Evolutionary conservation across 495 filamentous ascomycete species (phyloP).

Genomic region (Neurospora cerealis): DNA sequence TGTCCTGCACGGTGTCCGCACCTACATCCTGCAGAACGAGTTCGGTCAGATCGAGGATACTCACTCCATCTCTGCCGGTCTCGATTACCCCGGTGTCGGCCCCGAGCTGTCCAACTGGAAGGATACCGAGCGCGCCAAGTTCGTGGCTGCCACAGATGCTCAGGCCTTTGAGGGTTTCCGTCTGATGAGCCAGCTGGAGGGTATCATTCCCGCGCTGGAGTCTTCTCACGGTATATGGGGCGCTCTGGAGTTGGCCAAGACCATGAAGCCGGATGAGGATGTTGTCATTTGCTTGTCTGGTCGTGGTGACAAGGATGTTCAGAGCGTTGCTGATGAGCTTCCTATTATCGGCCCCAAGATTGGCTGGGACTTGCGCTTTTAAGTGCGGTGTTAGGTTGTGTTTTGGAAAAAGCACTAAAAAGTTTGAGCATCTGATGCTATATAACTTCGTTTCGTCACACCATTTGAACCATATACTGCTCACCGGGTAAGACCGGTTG

Average conservation of each 20-base stretch:
- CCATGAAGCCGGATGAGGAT: conserved; percentile 78
- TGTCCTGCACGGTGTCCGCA: conserved; percentile 90
- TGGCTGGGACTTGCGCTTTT: conserved; percentile 87
- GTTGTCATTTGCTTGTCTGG: conserved; percentile 92
- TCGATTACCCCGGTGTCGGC: conserved; percentile 95
- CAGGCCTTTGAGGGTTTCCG: conserved; percentile 87
- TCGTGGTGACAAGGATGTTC: conserved; percentile 94
- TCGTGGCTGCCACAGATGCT: conserved; percentile 85
- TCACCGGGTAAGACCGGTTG: background rate
- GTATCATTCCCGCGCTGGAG: conserved; percentile 94
- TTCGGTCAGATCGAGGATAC: conserved; percentile 91
- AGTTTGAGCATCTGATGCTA: background rate
- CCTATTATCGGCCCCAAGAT: conserved; percentile 83
- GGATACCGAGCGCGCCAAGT: conserved; percentile 73
- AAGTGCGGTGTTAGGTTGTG: conserved; percentile 2
- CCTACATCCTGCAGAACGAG: conserved; percentile 85
- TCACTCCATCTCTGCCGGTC: conserved; percentile 91
- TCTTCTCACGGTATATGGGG: conserved; percentile 88
- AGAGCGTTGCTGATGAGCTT: conserved; percentile 92
- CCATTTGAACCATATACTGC: background rate
- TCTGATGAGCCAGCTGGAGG: conserved; percentile 73
- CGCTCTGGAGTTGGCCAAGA: conserved; percentile 81
- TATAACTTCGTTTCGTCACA: background rate
- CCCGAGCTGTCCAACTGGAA: conserved; percentile 92
- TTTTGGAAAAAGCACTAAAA: background rate